phyloP scores from a whole-genome alignment of 768 basidiomycete genomes.

The Podaxis sp. region DNA sequence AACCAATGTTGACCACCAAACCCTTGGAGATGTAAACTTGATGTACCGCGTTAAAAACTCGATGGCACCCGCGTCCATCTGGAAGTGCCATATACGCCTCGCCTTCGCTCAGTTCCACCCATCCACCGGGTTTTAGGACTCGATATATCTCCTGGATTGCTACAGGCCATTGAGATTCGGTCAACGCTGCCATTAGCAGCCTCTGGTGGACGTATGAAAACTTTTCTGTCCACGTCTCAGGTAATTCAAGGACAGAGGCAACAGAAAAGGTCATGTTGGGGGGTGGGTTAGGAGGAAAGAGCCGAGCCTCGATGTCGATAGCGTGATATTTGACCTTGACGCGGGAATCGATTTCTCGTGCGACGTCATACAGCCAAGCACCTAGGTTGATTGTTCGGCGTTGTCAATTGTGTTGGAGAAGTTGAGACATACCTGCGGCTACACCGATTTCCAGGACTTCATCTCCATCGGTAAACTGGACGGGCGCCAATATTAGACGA shows the following conservation, averaged over 20 bases:
- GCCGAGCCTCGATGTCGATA: constrained; percentile 17
- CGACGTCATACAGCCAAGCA: background rate
- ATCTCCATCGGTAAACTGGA: background rate
- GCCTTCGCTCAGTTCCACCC: constrained; percentile 6
- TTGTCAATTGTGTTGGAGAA: background rate
- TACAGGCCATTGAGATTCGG: background rate
- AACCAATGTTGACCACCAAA: background rate
- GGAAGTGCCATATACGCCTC: background rate
- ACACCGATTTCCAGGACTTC: background rate
- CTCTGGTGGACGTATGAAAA: constrained; percentile 9
- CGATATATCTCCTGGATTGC: constrained; percentile 3
- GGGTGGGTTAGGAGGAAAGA: constrained; percentile 15
- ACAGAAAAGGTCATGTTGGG: constrained; percentile 6
- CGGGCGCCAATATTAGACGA: background rate
- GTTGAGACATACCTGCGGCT: background rate
- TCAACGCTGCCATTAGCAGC: background rate
- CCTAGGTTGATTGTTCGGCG: background rate
- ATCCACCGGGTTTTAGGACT: constrained; percentile 8
- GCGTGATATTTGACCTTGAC: constrained; percentile 11
- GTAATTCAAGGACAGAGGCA: background rate
- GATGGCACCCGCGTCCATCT: background rate
- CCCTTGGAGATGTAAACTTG: background rate
- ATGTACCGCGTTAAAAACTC: background rate
- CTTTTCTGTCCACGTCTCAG: background rate
- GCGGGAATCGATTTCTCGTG: background rate